Evolutionary conservation across 2,329 filamentous ascomycete genomes (phyloP).

Genomic region (Grosmannia serpens): DNA sequence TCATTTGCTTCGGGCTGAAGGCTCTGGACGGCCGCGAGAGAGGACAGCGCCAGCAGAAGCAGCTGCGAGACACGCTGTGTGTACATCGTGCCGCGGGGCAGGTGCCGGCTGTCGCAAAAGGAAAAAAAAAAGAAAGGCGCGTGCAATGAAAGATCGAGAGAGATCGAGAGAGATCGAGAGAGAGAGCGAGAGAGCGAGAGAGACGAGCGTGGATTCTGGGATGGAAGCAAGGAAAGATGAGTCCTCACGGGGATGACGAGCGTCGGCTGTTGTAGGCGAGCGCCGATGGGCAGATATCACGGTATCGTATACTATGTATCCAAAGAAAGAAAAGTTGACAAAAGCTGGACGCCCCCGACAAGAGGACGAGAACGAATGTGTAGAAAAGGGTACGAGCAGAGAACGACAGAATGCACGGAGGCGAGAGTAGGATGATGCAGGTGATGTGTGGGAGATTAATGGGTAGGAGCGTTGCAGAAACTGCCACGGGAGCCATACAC

Average conservation of each 20-base stretch:
- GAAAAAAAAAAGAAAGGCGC: not conserved
- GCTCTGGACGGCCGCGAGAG: conserved; percentile 34
- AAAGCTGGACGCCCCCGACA: no score
- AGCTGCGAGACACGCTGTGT: conserved; percentile 32
- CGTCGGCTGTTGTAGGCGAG: no score
- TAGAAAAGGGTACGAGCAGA: not conserved
- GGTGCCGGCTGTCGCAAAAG: not conserved
- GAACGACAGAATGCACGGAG: not conserved
- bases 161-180: no score
- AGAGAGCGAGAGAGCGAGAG: no score
- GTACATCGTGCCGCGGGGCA: conserved; percentile 29
- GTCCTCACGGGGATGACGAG: no score
- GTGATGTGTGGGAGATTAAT: not conserved
- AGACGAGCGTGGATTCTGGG: no score
- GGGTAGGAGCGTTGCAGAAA: not conserved
- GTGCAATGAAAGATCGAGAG: not conserved
- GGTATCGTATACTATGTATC: no score
- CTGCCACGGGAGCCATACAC: not conserved
- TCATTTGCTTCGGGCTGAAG: conserved; percentile 18
- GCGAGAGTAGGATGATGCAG: not conserved
- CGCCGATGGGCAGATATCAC: no score
- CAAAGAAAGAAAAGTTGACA: no score
- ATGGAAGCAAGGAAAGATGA: no score
- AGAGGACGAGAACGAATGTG: not conserved
- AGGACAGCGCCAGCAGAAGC: conserved; percentile 36